A percentile compares a stretch with the other conserved stretches of the same genome.
These are phyloP conservation scores for Phytopythium delawarense DNA, from an alignment of 352 stramenopile species.

Conservation along the genomic window DNA sequence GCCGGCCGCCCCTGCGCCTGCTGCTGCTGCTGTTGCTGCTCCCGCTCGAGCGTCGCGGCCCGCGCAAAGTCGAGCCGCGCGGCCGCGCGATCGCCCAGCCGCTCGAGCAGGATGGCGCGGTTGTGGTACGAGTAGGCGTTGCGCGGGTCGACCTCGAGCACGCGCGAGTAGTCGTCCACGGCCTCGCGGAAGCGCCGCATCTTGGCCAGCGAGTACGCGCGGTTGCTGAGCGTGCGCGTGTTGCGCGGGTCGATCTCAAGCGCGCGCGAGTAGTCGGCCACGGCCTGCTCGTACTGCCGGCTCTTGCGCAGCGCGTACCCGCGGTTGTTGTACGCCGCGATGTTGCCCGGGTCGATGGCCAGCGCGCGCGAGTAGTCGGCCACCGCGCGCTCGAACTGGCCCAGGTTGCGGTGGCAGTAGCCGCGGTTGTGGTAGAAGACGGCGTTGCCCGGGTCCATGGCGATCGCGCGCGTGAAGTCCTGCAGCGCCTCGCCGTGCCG, in stretches of 20 bases:
- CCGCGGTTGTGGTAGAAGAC: slow-evolving; percentile 86
- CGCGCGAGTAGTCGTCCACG: slow-evolving; percentile 71
- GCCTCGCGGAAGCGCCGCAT: slow-evolving; percentile 60
- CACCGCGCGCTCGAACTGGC: slow-evolving; percentile 63
- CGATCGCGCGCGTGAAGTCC: slow-evolving; percentile 67
- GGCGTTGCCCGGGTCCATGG: slow-evolving; percentile 64
- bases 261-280: slow-evolving; percentile 72
- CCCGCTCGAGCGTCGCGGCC: slow-evolving; percentile 9
- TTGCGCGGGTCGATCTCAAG: slow-evolving; percentile 70
- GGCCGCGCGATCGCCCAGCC: slow-evolving; percentile 42
- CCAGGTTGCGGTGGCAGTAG: slow-evolving; percentile 81
- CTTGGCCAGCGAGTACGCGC: slow-evolving; percentile 82
- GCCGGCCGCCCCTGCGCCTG: neutral
- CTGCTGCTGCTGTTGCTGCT: slow-evolving; percentile 4
- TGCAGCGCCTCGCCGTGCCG: slow-evolving; percentile 54
- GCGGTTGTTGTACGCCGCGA: slow-evolving; percentile 82
- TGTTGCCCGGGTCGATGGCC: slow-evolving; percentile 55
- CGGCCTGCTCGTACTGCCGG: slow-evolving; percentile 54
- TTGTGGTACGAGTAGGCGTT: slow-evolving; percentile 87
- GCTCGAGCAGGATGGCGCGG: slow-evolving; percentile 74
- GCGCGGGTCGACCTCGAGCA: slow-evolving; percentile 61
- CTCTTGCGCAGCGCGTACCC: slow-evolving; percentile 82
- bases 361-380: slow-evolving; percentile 66
- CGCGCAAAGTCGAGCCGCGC: slow-evolving; percentile 36
- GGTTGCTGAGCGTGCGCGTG: slow-evolving; percentile 81